These are phyloP conservation scores for Hepatocystis sp. DNA, from an alignment of 169 alveolate species.

Conservation along the genomic window DNA sequence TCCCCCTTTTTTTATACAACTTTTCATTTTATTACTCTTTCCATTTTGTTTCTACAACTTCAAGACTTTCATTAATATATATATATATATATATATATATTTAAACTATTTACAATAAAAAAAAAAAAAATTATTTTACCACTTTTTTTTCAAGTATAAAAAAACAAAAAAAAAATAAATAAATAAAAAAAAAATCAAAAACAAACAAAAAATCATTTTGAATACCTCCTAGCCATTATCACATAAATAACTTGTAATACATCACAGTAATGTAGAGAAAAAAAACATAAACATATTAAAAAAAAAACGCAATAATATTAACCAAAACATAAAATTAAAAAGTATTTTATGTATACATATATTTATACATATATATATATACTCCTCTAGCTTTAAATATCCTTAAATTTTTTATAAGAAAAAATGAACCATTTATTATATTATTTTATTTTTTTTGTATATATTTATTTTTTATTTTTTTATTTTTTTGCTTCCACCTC, in stretches of 20 bases:
- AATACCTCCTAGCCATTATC: background rate
- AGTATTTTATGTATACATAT: no score
- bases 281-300: no score
- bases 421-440: slow-evolving; percentile 4
- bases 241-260: background rate
- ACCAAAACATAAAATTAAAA: no score
- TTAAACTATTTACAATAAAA: no score
- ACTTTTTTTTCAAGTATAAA: slow-evolving; percentile 2
- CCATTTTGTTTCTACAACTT: slow-evolving; percentile 35
- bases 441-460: background rate
- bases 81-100: no score
- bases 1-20: no score
- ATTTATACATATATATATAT: no score
- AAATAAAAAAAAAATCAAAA: slow-evolving; percentile 7
- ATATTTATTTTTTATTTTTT: background rate
- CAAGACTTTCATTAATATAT: slow-evolving; percentile 22
- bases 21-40: no score
- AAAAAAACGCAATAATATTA: no score
- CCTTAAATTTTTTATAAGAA: background rate
- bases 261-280: no score
- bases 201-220: background rate
- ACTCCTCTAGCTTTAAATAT: slow-evolving; percentile 7
- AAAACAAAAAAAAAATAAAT: background rate
- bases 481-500: background rate
- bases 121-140: background rate